Base-by-base conservation (phyloP, 2,329 filamentous ascomycete genomes). In the Monilinia fructicola region DNA sequence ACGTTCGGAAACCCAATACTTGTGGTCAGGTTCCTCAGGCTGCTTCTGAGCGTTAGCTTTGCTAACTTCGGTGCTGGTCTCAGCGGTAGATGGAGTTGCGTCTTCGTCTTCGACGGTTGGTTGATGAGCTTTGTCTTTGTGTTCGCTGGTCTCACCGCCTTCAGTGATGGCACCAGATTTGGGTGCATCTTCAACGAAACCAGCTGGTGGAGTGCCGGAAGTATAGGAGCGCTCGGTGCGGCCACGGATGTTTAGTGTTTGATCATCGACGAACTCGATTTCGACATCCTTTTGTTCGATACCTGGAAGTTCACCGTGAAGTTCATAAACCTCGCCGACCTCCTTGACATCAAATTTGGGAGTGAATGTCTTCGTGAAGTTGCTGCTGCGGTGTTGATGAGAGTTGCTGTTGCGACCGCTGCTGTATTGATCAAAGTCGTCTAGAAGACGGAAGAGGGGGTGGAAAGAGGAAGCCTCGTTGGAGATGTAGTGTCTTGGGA, bases 281-380 rank as follows among this genome's bases (percentile, higher is more conserved):
- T 84, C 81, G 74, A 95, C 81, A 74, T 93, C 82, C 73, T 91
- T 87, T 79, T 91, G 90, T 69, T 85, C 84, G 72, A 93, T 82
- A 65, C 91, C 91, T 0, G 91, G 88, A 7, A 94, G 85, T 78
- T 94, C 91, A 73, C 91, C 91, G 73, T 93, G 87, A 26, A 94
- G 87, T 78, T 94, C 88, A 76, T 92, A 94, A 70, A 81, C 77
- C 7, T 86, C 79, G 68, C 84, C 83, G 16, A 84, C 85, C 80
- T 95, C 91, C 76, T 85, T 88, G 69, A 93, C 83, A 74, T 94
- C 91, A 75, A 94, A 94, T 78, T 87, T 90, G 65, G 91, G 91
- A 67, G 85, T 84, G 84, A 92, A 93, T 74, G 84, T 81, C 56
- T 73, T 75, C 46, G 71, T 64, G 46, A 40, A 23, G 56, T 70